A percentile compares a stretch with the other conserved stretches of the same genome.
These are phyloP conservation scores for Starmerella tilneyi DNA, from an alignment of 805 yeast species.

Conservation along the genomic window DNA sequence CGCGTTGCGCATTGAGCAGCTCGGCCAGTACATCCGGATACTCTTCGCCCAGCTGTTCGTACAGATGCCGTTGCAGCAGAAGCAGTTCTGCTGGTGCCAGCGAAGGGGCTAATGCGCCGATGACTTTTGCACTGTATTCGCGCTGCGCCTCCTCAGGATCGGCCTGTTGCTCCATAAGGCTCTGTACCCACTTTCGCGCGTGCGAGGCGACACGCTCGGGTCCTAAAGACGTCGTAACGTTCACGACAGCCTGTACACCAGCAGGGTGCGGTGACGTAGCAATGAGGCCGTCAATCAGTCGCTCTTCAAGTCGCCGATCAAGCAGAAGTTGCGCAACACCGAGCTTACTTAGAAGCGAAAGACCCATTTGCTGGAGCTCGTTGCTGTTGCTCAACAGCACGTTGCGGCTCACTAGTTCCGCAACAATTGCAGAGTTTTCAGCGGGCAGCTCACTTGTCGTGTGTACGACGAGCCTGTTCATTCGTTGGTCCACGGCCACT, in stretches of 20 bases:
- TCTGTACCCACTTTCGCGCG: conserved; percentile 36
- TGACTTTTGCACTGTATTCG: conserved; percentile 73
- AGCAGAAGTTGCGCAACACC: conserved; percentile 37
- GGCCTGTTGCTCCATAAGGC: conserved; percentile 60
- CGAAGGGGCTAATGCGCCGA: conserved; percentile 55
- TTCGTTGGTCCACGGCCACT: conserved; percentile 35
- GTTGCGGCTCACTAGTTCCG: conserved; percentile 38
- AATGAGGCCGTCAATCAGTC: conserved; percentile 68
- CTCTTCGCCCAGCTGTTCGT: conserved; percentile 88
- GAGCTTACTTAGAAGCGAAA: neutral
- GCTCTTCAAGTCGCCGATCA: conserved; percentile 49
- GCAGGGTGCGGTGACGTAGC: conserved; percentile 7
- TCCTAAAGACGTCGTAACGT: conserved; percentile 1
- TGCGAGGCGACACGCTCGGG: conserved; percentile 32
- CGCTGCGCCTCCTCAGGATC: conserved; percentile 63
- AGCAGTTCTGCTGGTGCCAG: conserved; percentile 34
- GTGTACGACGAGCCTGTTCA: conserved; percentile 42
- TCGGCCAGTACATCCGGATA: conserved; percentile 91
- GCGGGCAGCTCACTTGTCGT: conserved; percentile 60
- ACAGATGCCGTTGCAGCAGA: conserved; percentile 62
- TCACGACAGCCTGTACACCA: conserved; percentile 7
- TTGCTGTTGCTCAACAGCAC: conserved; percentile 32
- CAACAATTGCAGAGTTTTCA: conserved; percentile 54
- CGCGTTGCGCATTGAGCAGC: conserved; percentile 56
- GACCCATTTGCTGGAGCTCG: conserved; percentile 5